Conservation (phyloP, 2,329 filamentous ascomycete genomes). For the Aspergillus neoniger region DNA sequence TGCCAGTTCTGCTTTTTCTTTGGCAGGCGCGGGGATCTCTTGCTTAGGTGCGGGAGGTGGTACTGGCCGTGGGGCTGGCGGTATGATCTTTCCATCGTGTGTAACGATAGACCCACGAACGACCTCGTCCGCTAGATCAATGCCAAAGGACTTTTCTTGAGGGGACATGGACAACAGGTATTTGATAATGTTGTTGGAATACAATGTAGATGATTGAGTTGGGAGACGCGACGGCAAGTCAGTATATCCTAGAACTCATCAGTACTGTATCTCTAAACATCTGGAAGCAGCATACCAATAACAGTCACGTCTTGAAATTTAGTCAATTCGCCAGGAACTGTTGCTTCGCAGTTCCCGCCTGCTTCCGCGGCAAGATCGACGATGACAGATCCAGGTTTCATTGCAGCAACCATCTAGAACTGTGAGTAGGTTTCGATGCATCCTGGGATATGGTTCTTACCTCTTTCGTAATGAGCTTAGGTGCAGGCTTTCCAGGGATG, state of each 20-base stretch:
- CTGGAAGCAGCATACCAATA: slow-evolving; percentile 61
- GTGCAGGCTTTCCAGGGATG: slow-evolving; percentile 80
- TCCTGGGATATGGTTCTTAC: slow-evolving; percentile 27
- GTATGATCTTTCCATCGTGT: slow-evolving; percentile 72
- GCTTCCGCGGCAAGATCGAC: slow-evolving; percentile 87
- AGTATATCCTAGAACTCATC: slow-evolving; percentile 64
- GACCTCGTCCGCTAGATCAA: slow-evolving; percentile 82
- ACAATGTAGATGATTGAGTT: slow-evolving; percentile 85
- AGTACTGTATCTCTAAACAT: background rate
- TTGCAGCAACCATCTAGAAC: slow-evolving; percentile 70
- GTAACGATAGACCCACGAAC: slow-evolving; percentile 83
- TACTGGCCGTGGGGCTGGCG: slow-evolving; percentile 70
- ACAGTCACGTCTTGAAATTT: slow-evolving; percentile 78
- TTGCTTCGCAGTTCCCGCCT: slow-evolving; percentile 84
- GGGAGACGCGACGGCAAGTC: slow-evolving; percentile 84
- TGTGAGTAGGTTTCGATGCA: slow-evolving; percentile 8
- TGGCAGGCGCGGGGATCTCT: slow-evolving; percentile 48
- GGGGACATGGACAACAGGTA: slow-evolving; percentile 80
- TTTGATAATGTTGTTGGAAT: slow-evolving; percentile 93
- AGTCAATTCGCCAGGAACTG: slow-evolving; percentile 69
- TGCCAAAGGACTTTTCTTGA: slow-evolving; percentile 73
- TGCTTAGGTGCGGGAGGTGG: slow-evolving; percentile 57
- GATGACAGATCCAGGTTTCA: slow-evolving; percentile 87
- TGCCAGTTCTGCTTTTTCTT: slow-evolving; percentile 62
- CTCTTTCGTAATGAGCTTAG: slow-evolving; percentile 78